Base-by-base conservation (phyloP, 257 asterid species). In the Parsonsia alboflavescens region DNA sequence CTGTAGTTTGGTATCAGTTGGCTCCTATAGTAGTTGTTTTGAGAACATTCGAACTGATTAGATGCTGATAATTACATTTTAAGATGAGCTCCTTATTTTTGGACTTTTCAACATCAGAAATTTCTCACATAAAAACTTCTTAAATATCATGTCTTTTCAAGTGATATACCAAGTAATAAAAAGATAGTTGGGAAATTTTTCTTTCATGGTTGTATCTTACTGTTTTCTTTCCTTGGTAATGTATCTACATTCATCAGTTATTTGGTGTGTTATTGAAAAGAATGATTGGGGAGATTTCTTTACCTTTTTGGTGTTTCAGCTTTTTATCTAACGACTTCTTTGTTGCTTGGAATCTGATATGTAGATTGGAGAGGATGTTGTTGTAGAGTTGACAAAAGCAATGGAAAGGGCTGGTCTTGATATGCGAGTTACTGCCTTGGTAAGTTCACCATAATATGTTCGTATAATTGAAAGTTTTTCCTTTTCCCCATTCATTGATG, bases 361-460 rank as follows among this genome's bases (percentile, higher is more conserved):
- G 63, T 61, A 94, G 98, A 87, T 92, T 66, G 99, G 98, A 76
- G 73, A 87, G 88, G 99, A 92, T 78, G 85, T 94, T 16, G 98
- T 94, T 61, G 84, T 72, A 53, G 96, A 88, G 85, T 86, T 89
- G 85, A 83, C 86, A 65, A 90, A 90, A 84, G 96, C 97, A 82
- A 76, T 94, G 85, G 92, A 89, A 77, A 87, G 95, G 86, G 83
- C 80, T 62, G 87, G 93, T 76, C 87, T 92, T 70, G 93, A 92
- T 77, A 88, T 92, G 95, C 88, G 88, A 36, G 96, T 94, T 69
- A 64, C 93, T 77, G 99, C 98, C 58, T 83, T 92, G 88, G 99
- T 92, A 76, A 78, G 89, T 80, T 41, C 46, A 22, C 13, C 16
- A 21, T 68, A 30, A 28, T 6, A 73, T 52, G 61, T 62, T 19